These are phyloP conservation scores for Russula vinacea DNA, from an alignment of 768 basidiomycete genomes.

Conservation along the genomic window DNA sequence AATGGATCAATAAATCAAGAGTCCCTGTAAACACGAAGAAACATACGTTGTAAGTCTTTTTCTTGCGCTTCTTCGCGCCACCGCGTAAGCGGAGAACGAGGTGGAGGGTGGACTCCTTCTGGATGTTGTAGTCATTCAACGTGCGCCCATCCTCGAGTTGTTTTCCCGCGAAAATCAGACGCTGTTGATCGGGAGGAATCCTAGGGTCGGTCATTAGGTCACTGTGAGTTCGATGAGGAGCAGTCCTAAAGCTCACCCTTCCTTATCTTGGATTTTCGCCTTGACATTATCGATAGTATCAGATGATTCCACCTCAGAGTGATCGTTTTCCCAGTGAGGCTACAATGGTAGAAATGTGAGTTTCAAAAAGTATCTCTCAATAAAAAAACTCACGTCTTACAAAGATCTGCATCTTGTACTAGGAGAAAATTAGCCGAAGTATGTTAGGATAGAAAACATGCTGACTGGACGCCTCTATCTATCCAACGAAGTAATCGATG, in stretches of 20 bases:
- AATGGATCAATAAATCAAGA: conserved; percentile 18
- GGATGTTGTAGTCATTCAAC: conserved; percentile 94
- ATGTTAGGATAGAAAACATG: conserved; percentile 6
- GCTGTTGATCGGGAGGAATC: conserved; percentile 93
- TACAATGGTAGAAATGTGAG: conserved; percentile 35
- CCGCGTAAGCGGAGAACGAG: conserved; percentile 96
- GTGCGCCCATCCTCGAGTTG: conserved; percentile 99
- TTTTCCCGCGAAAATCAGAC: conserved; percentile 98
- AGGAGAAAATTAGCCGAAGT: conserved; percentile 10
- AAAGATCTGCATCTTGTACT: conserved; percentile 87
- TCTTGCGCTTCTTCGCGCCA: conserved; percentile 99
- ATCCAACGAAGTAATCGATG: conserved; percentile 86
- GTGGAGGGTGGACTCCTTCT: conserved; percentile 99
- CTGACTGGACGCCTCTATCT: conserved; percentile 68
- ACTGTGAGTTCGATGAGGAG: conserved; percentile 16
- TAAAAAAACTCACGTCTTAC: conserved; percentile 80
- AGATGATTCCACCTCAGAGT: conserved; percentile 97
- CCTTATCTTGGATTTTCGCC: conserved; percentile 96
- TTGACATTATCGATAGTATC: conserved; percentile 99
- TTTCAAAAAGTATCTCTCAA: neutral
- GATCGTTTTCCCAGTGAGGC: conserved; percentile 99
- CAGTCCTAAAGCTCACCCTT: conserved; percentile 60
- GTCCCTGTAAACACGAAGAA: neutral
- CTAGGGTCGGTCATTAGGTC: conserved; percentile 38
- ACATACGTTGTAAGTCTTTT: conserved; percentile 96